Base-by-base conservation (phyloP, 768 basidiomycete genomes). In the Mycena leptocephala region DNA sequence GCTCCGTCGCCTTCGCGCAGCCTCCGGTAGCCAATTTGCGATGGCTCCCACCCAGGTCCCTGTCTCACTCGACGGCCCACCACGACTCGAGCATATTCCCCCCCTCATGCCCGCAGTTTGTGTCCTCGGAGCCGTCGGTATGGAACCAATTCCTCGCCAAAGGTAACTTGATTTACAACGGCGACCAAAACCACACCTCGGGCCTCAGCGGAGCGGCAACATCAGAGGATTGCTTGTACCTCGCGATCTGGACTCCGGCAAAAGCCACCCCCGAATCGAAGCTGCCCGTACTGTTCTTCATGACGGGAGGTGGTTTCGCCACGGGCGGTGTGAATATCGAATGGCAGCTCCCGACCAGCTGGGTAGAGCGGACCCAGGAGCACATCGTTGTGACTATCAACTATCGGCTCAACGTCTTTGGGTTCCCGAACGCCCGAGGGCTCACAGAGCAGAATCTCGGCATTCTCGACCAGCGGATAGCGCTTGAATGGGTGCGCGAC, bases 391-490 rank as follows among this genome's bases (percentile, higher is more conserved):
- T 78, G 3, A 75, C 72, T 16, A 78, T 59, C n/a, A 78, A 75
- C 56, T 78, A 78, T 51, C 73, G 77, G 16, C 55, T 75, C 26
- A 75, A 75, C 33, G 46, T 78, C 2, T 78, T 78, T 46, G 66
- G 77, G 3, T 70, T 66, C 56, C 76, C 77, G 8, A 75, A 72
- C 35, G 72, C 77, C 0, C 69, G 61, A 16, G 77, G 77, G 48
- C 55, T 78, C 26, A 43, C 51, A 2, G 80, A 79, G 63, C 74
- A 78, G 11, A 85, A 85, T 76, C 77, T 82, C 51, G 84, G 80
- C 1, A 53, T 85, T 24, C 78, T 80, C 39, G 85, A 85, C 69
- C 81, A 83, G 74, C 74, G 79, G 7, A 51, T 77, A 8, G 85
- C 83, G 30, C 73, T 86, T 10, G 69, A 83, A 48, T 86, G 85